A percentile compares a stretch with the other conserved stretches of the same genome.
Evolutionary conservation across 805 yeast genomes (phyloP).

Genomic region (Candida railenensis): DNA sequence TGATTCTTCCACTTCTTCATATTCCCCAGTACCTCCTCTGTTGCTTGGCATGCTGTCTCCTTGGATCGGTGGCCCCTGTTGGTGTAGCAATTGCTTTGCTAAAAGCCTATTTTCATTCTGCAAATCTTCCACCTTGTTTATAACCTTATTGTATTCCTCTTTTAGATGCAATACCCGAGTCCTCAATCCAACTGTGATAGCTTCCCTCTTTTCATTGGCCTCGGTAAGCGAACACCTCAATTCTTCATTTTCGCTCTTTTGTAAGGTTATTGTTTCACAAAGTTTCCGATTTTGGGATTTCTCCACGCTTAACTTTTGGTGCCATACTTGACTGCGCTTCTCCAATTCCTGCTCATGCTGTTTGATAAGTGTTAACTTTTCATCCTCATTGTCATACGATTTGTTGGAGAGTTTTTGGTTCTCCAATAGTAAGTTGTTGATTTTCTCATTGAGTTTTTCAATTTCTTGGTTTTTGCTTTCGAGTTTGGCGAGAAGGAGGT

Average conservation of each 20-base stretch:
- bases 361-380: background rate
- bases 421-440: constrained; percentile 5
- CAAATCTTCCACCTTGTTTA: constrained; percentile 2
- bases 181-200: constrained; percentile 2
- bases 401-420: constrained; percentile 6
- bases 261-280: background rate
- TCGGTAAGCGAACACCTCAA: background rate
- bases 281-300: background rate
- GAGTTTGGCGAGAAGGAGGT: constrained; percentile 4
- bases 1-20: constrained; percentile 2
- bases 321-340: constrained; percentile 1
- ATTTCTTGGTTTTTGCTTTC: constrained; percentile 6
- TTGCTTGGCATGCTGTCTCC: background rate
- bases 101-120: background rate
- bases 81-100: background rate
- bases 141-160: constrained; percentile 2
- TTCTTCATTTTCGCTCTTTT: background rate
- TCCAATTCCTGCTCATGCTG: constrained; percentile 3
- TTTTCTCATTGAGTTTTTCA: constrained; percentile 1
- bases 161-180: background rate
- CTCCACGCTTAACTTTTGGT: background rate
- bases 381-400: constrained; percentile 2
- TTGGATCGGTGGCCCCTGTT: background rate
- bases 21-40: background rate
- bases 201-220: background rate